These are phyloP conservation scores for Pseudozyma pruni DNA, from an alignment of 1,284 basidiomycete species.

Conservation along the genomic window DNA sequence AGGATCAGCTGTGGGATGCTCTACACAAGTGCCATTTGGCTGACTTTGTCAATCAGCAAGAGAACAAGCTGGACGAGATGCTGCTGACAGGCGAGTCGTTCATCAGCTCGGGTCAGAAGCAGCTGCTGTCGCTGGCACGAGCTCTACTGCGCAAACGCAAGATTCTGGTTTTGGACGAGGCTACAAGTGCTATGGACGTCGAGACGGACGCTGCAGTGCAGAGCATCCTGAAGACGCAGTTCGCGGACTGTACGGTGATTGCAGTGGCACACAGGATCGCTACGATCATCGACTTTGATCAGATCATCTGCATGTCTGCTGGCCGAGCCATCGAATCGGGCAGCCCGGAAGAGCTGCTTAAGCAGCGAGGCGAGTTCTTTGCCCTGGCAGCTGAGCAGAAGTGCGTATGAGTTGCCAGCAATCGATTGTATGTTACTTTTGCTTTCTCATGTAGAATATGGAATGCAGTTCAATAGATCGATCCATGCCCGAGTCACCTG, in stretches of 20 bases:
- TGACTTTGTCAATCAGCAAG: constrained; percentile 53
- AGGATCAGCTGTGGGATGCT: constrained; percentile 62
- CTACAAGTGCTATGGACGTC: constrained; percentile 51
- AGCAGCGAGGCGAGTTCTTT: constrained; percentile 44
- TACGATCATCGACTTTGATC: constrained; percentile 80
- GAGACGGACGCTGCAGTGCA: constrained; percentile 72
- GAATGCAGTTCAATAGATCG: background rate
- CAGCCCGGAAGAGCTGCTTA: constrained; percentile 40
- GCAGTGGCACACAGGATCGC: constrained; percentile 74
- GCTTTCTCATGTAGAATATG: constrained; percentile 1
- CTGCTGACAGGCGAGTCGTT: constrained; percentile 27
- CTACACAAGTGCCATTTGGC: constrained; percentile 55
- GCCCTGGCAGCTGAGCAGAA: constrained; percentile 57
- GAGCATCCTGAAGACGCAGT: constrained; percentile 70
- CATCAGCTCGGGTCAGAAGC: constrained; percentile 61
- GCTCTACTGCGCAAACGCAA: constrained; percentile 72
- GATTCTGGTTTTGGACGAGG: constrained; percentile 73
- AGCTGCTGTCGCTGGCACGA: constrained; percentile 70
- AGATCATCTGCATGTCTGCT: constrained; percentile 79
- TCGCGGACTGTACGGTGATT: constrained; percentile 56
- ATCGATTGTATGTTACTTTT: background rate
- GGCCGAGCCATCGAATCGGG: constrained; percentile 75
- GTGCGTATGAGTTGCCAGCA: constrained; percentile 23
- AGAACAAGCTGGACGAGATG: constrained; percentile 46
- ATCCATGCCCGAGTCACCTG: too few species aligned